Base-by-base conservation (phyloP, 768 basidiomycete species). In the Rhizopogon salebrosus region DNA sequence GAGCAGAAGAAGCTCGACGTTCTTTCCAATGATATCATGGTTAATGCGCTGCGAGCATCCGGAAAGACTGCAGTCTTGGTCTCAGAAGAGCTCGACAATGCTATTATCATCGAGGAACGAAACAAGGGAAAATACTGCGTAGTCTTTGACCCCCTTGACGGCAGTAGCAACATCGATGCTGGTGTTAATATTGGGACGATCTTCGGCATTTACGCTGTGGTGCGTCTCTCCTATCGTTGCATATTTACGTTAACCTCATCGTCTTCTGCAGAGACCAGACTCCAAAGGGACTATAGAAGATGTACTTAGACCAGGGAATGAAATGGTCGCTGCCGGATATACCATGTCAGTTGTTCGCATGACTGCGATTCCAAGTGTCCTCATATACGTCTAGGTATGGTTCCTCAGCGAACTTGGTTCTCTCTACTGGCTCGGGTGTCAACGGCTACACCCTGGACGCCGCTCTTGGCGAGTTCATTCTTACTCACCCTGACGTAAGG, bases 1-100 rank as follows among this genome's bases (percentile, higher is more conserved):
- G 97, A 98, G 65, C 97, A 99, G 79, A 99, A 99, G 80, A 99
- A 99, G 74, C 80, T 99, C 49, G 95, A 97, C 64, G 87, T 97
- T n/a, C 77, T 97, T 29, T 89, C 93, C 13, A 98, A 99, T 68
- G 95, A 99, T 68, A 99, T 99, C 79, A 98, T 99, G 97, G 82
- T 98, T 62, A 98, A 98, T 64, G 87, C 95, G 42, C 82, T 99
- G 31, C 83, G 92, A 38, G 95, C 95, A 3, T 95, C 91, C n/a
- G 93, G 97, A 49, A 97, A 94, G 80, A 91, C 87, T 6, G 89
- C 93, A 13, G 97, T 99, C 13, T 87, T 99, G 60, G 93, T 99
- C 56, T 95, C 93, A 16, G 97, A 99, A 70, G 95, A 98, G 65
- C 78, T 92, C 59, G 93, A 97, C 9, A 82, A 97, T 20, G 93